phyloP scores from a whole-genome alignment of 768 basidiomycete genomes.

The Macrocybe gigantea region DNA sequence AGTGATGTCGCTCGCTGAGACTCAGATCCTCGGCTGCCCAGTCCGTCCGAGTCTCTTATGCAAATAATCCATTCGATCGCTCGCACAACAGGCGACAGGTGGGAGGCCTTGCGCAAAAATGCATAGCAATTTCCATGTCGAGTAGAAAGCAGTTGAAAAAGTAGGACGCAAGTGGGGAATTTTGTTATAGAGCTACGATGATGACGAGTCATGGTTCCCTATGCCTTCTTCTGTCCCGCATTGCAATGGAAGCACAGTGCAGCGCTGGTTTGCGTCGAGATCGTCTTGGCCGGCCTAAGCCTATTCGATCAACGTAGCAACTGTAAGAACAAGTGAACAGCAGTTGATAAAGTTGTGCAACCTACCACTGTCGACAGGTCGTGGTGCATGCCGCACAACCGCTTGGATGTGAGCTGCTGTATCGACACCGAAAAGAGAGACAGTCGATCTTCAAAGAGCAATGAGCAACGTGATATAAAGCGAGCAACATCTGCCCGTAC shows the following conservation, averaged over 20 bases:
- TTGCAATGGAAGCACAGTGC: conserved; percentile 5
- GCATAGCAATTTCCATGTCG: too few species aligned
- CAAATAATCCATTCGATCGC: too few species aligned
- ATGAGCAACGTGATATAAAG: neutral
- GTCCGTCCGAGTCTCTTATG: too few species aligned
- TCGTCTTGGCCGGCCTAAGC: neutral
- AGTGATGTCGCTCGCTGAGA: too few species aligned
- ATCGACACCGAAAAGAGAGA: neutral
- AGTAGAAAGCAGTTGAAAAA: too few species aligned
- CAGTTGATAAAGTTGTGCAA: neutral
- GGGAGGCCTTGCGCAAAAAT: too few species aligned
- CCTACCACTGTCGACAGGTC: conserved; percentile 1
- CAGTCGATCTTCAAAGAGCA: neutral
- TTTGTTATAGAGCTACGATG: too few species aligned
- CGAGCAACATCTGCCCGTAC: neutral
- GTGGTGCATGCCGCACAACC: neutral
- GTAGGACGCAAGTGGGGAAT: too few species aligned
- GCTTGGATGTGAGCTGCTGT: neutral
- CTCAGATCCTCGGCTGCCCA: too few species aligned
- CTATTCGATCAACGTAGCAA: neutral
- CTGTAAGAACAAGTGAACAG: neutral
- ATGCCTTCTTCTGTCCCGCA: too few species aligned
- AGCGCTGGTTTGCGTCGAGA: neutral
- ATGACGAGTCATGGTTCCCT: too few species aligned
- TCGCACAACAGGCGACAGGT: too few species aligned